These are phyloP conservation scores for Marasmius tenuissimus DNA, from an alignment of 1,284 basidiomycete genomes.

Conservation along the genomic window DNA sequence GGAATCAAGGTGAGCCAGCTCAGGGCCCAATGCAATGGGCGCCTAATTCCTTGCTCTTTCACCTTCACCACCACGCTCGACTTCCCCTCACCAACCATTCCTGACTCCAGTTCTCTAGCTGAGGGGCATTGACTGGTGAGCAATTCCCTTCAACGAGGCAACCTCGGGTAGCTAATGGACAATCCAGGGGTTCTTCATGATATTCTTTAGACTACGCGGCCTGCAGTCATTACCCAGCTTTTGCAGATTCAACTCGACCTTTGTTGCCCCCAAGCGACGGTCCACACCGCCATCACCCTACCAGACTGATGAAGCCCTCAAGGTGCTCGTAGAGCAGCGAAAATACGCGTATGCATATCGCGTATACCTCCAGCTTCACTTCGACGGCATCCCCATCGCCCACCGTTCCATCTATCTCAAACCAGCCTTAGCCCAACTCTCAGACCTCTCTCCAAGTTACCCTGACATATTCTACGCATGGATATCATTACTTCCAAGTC, in stretches of 20 bases:
- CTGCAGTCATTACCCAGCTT: background rate
- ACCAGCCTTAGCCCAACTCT: background rate
- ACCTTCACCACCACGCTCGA: too few relatives aligned
- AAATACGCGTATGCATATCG: background rate
- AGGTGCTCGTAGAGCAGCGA: background rate
- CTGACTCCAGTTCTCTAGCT: too few relatives aligned
- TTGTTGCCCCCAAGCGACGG: background rate
- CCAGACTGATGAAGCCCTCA: background rate
- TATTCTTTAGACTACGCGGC: background rate
- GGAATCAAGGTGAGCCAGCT: too few relatives aligned
- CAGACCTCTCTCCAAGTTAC: background rate
- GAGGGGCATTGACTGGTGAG: too few relatives aligned
- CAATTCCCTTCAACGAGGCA: too few relatives aligned
- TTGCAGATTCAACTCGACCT: background rate
- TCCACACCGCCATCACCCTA: background rate
- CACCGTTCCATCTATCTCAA: background rate
- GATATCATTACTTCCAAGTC: background rate
- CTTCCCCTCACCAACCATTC: too few relatives aligned
- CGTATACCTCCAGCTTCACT: background rate
- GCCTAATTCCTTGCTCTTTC: too few relatives aligned
- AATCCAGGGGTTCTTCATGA: too few relatives aligned
- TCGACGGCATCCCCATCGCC: background rate
- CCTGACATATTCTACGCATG: background rate
- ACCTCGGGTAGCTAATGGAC: too few relatives aligned
- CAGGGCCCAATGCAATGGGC: too few relatives aligned